Evolutionary conservation across 441 rosid species (phyloP), one percentile per base, ranked within the genome.

Genomic region (Macaranga tanarius): DNA sequence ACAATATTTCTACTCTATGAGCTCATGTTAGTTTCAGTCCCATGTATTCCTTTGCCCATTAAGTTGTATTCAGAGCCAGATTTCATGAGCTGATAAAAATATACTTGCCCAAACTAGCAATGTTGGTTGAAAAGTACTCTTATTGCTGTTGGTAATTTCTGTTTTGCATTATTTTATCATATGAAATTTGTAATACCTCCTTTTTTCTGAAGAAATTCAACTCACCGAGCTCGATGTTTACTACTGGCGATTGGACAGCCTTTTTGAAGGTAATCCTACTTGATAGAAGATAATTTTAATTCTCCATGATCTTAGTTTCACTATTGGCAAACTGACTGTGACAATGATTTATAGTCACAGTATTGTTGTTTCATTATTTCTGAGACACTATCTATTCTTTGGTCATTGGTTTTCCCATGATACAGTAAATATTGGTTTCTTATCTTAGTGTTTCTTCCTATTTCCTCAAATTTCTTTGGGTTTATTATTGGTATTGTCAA

Each of bases 161-260:
- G 16, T 62, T 50, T 13, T 28, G 11, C 26, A 25, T 26, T 19
- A 26, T 68, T 34, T 62, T 61, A 25, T 73, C 51, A 51, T 77
- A 62, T 83, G 73, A 62, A 64, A 65, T 70, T 72, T 67, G 42
- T 15, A 59, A 76, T 75, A 22, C 55, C 48, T 19, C 38, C 44
- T 54, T 71, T 70, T 80, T 70, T 62, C 73, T 85, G 77, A 73
- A 95, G 99, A 95, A 95, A 90, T 92, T 95, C 83, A 89, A 92
- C 84, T 92, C 95, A 40, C 99, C 98, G 73, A 91, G 92, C 82
- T 86, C 93, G 77, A 71, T 80, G 52, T 89, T 88, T 76, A 86
- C 95, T 59, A 73, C 77, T 81, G 79, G 88, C 70, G 99, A 95
- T 76, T 95, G 98, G 99, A 82, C 91, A 71, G 85, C 95, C 58